Percentiles rank a stretch among this genome's conserved stretches.
Conservation (phyloP, 1,284 basidiomycete genomes). For the Phlebopus sp. region DNA sequence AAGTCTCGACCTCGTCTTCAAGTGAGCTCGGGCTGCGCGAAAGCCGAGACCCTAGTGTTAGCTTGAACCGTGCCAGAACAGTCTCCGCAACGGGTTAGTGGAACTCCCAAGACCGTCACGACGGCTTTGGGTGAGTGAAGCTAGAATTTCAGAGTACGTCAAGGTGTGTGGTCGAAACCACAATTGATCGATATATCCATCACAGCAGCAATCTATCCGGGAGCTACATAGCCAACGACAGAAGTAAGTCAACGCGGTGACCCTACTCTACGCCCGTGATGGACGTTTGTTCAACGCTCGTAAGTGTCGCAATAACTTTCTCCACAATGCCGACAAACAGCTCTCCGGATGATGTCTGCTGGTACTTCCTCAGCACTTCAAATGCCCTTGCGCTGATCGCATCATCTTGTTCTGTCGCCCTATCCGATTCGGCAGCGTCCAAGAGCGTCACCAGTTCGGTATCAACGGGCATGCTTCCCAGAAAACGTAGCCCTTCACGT, state of each 20-base stretch:
- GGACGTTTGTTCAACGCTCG: constrained; percentile 1
- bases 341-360: constrained; percentile 58
- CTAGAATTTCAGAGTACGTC: too few species aligned
- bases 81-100: too few species aligned
- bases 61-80: neutral
- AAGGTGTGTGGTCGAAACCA: too few species aligned
- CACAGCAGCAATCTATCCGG: too few species aligned
- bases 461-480: constrained; percentile 94
- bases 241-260: neutral
- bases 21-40: too few species aligned
- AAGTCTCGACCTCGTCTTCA: too few species aligned
- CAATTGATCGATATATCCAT: too few species aligned
- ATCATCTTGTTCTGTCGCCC: constrained; percentile 13
- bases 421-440: constrained; percentile 59
- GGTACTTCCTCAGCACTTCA: constrained; percentile 52
- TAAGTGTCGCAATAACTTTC: constrained; percentile 32
- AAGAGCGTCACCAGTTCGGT: constrained; percentile 86
- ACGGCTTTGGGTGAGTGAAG: too few species aligned
- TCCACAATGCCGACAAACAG: constrained; percentile 57
- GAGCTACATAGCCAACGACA: neutral
- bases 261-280: neutral
- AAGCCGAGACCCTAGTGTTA: neutral
- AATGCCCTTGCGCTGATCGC: constrained; percentile 34
- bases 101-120: too few species aligned
- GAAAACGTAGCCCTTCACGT: constrained; percentile 71